Percentiles rank a stretch among this genome's conserved stretches.
Conservation (phyloP, 306 rosid species). For the Medicago arabica region DNA sequence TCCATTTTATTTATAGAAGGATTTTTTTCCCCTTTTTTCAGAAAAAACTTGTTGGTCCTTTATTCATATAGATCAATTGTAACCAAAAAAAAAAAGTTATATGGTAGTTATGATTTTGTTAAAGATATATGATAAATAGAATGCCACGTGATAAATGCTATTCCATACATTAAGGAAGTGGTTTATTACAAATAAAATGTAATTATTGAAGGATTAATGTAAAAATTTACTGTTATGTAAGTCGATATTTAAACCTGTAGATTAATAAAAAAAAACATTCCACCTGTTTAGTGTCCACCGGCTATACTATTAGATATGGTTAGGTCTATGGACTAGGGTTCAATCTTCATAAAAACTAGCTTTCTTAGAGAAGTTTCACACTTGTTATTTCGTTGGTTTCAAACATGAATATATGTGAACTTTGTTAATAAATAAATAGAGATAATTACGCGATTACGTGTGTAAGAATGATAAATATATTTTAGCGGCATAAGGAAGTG, state of each 20-base stretch:
- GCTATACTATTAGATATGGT: too few relatives aligned
- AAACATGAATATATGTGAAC: not conserved
- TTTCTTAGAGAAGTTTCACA: too few relatives aligned
- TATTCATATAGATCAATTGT: not conserved
- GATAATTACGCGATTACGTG: not conserved
- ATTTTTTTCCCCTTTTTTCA: not conserved
- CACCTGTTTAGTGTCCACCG: too few relatives aligned
- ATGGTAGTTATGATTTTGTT: not conserved
- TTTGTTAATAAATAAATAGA: not conserved
- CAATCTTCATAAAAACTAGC: too few relatives aligned
- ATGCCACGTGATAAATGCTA: not conserved
- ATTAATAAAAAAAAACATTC: too few relatives aligned
- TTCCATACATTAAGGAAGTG: not conserved
- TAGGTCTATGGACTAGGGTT: too few relatives aligned
- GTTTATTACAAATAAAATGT: not conserved
- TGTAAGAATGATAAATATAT: not conserved
- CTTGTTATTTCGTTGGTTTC: too few relatives aligned
- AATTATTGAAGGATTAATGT: not conserved
- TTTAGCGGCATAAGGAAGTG: not conserved
- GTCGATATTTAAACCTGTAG: too few relatives aligned
- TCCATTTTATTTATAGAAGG: conserved; percentile 10
- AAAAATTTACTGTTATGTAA: too few relatives aligned
- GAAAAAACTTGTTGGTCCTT: not conserved
- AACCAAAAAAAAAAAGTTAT: not conserved
- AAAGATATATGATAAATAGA: not conserved